Evolutionary conservation across 2,329 filamentous ascomycete genomes (phyloP).

Genomic region (Colletotrichum lupini): DNA sequence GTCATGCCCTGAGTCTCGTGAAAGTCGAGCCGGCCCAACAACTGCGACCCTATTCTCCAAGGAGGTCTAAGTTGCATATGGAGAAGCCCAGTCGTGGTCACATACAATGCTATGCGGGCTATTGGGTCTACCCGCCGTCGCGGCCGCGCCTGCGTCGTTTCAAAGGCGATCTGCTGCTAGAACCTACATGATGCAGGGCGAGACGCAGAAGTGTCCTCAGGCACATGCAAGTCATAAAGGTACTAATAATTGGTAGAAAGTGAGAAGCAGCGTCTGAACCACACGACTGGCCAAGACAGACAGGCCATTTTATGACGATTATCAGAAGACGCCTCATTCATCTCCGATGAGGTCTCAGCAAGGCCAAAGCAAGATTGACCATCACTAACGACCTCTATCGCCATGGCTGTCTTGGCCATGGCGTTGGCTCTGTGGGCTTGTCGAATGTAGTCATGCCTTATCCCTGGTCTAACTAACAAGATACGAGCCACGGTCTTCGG

Average conservation of each 20-base stretch:
- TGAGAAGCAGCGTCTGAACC: neutral
- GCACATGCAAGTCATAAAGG: slow-evolving; percentile 33
- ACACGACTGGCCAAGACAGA: slow-evolving; percentile 12
- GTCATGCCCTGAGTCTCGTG: slow-evolving; percentile 27
- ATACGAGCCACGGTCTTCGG: neutral
- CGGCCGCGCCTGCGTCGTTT: slow-evolving; percentile 35
- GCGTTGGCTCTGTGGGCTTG: slow-evolving; percentile 1
- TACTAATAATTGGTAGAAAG: neutral
- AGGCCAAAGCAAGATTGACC: neutral
- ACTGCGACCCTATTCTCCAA: slow-evolving; percentile 2
- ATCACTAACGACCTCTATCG: neutral
- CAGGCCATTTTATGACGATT: slow-evolving; percentile 18
- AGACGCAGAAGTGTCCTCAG: slow-evolving; percentile 25
- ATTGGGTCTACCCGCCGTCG: slow-evolving; percentile 19
- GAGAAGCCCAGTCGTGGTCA: slow-evolving; percentile 10
- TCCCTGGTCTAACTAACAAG: neutral
- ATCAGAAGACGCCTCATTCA: slow-evolving; percentile 4
- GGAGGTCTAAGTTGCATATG: slow-evolving; percentile 22
- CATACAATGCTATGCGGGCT: neutral
- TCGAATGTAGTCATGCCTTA: slow-evolving; percentile 3
- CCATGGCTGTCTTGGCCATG: neutral
- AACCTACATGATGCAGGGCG: slow-evolving; percentile 31
- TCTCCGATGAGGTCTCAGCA: slow-evolving; percentile 30
- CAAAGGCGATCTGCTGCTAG: slow-evolving; percentile 31
- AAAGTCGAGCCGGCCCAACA: slow-evolving; percentile 14